Percentiles rank a stretch among this genome's conserved stretches.
phyloP scores from a whole-genome alignment of 768 basidiomycete species.

The Amanita pseudoporphyria region DNA sequence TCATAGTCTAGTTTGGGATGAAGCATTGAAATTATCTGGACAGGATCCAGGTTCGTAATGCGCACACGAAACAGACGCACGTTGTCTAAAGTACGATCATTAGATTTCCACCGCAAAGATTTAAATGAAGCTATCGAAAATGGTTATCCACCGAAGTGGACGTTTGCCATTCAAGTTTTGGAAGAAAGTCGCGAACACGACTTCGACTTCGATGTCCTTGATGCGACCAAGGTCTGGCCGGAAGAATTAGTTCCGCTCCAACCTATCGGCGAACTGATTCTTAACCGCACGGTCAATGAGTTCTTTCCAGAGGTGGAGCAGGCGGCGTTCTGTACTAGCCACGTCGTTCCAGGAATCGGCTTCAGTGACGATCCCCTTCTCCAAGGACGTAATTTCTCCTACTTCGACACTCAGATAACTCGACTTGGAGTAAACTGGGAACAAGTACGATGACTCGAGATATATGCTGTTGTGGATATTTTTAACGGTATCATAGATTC shows the following conservation, averaged over 20 bases:
- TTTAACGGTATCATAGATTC: constrained; percentile 32
- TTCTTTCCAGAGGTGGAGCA: constrained; percentile 87
- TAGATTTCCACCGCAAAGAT: constrained; percentile 83
- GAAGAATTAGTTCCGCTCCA: constrained; percentile 72
- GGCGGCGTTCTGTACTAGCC: constrained; percentile 78
- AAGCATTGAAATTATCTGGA: constrained; percentile 72
- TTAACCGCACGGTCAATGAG: constrained; percentile 57
- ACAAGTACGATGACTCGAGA: constrained; percentile 28
- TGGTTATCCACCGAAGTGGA: constrained; percentile 69
- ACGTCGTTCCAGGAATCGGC: constrained; percentile 59
- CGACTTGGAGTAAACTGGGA: constrained; percentile 78
- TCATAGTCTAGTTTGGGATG: constrained; percentile 83
- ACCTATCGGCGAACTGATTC: constrained; percentile 65
- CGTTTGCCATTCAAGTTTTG: constrained; percentile 66
- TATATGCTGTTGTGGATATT: not conserved
- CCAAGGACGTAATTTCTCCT: constrained; percentile 82
- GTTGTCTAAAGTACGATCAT: not conserved
- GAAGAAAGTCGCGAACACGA: constrained; percentile 64
- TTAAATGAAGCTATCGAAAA: constrained; percentile 72
- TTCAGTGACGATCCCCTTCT: constrained; percentile 73
- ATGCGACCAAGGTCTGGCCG: constrained; percentile 82
- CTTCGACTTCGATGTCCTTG: constrained; percentile 83
- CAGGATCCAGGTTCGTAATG: constrained; percentile 62
- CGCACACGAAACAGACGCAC: not conserved
- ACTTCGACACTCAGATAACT: constrained; percentile 78